Base-by-base conservation (phyloP, 2,329 filamentous ascomycete species). In the Arthrobotrys iridis region DNA sequence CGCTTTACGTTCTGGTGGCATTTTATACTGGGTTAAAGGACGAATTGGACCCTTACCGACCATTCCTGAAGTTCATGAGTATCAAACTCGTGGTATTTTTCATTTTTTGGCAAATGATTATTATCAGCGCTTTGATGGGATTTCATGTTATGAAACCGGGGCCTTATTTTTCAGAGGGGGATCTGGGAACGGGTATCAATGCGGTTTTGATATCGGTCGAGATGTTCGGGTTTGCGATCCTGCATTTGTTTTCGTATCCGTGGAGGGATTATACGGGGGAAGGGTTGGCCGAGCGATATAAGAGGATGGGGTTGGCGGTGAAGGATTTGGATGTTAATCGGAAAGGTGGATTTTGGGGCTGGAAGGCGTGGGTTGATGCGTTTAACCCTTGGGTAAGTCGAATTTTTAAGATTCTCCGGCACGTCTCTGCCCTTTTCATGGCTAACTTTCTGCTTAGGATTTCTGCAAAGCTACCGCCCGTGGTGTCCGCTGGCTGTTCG, bases 81-180 rank as follows among this genome's bases (percentile, higher is more conserved):
- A 95, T 97, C 83, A 96, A 96, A 82, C 86, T 96, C 26, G 92
- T 96, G 80, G 93, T 96, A 80, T 96, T 96, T 84, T 86, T 97
- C 78, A 93, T 90, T 35, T 96, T 96, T 82, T 96, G 93, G 93
- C 93, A 97, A 80, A 85, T 84, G 82, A 85, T 86, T 79, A 78
- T 88, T 59, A 88, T 91, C 77, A 88, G 85, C 18, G 84, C 90
- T 71, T 83, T 91, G 18, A 87, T 87, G 15, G 88, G 88, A 0
- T 85, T 86, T 3, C 86, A 91, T 3, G 85, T 89, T 13, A 84
- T 95, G 57, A 87, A 89, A 76, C 81, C 90, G 0, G 89, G 86
- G 45, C 81, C 85, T 0, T 85, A 86, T 33, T 82, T 96, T 10
- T 87, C 88, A 30, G 89, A 89, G 43, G 89, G 89, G 0, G 93